Evolutionary conservation across 345 rosid genomes (phyloP).

Genomic region (Salix dunnii): DNA sequence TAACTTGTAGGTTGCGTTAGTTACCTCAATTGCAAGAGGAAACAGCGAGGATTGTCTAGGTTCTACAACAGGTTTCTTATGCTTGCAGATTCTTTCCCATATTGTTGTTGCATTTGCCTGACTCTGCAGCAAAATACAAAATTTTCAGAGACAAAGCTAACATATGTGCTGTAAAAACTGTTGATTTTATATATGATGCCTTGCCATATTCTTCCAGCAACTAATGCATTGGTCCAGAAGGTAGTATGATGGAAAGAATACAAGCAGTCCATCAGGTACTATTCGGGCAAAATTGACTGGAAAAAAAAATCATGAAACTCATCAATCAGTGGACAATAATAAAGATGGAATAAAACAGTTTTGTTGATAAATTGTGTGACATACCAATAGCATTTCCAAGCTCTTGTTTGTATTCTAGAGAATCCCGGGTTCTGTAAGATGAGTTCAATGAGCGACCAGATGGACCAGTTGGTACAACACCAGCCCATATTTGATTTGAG

Average conservation of each 20-base stretch:
- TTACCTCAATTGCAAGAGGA: slow-evolving; percentile 69
- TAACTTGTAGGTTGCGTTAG: slow-evolving; percentile 9
- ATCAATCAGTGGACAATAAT: not conserved
- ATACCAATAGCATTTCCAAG: slow-evolving; percentile 95
- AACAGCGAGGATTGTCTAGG: slow-evolving; percentile 87
- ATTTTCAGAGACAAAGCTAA: slow-evolving; percentile 13
- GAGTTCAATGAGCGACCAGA: slow-evolving; percentile 78
- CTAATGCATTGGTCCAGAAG: slow-evolving; percentile 76
- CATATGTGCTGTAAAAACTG: slow-evolving; percentile 13
- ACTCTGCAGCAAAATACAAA: slow-evolving; percentile 41
- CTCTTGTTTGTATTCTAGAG: slow-evolving; percentile 85
- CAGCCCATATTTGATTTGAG: slow-evolving; percentile 88
- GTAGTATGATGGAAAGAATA: slow-evolving; percentile 94
- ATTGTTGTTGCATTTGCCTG: slow-evolving; percentile 54
- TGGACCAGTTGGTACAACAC: slow-evolving; percentile 85
- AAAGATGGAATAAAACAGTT: not conserved
- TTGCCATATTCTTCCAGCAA: slow-evolving; percentile 84
- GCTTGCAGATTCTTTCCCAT: slow-evolving; percentile 97
- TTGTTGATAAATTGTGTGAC: slow-evolving; percentile 15
- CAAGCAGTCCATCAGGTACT: slow-evolving; percentile 91
- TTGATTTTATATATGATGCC: slow-evolving; percentile 21
- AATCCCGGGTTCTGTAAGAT: slow-evolving; percentile 72
- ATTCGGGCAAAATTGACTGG: slow-evolving; percentile 89
- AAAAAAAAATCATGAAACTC: slow-evolving; percentile 16
- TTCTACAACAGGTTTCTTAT: slow-evolving; percentile 87